Evolutionary conservation across 139 green algal species (phyloP).

Genomic region (Chlorokybus atmophyticus): DNA sequence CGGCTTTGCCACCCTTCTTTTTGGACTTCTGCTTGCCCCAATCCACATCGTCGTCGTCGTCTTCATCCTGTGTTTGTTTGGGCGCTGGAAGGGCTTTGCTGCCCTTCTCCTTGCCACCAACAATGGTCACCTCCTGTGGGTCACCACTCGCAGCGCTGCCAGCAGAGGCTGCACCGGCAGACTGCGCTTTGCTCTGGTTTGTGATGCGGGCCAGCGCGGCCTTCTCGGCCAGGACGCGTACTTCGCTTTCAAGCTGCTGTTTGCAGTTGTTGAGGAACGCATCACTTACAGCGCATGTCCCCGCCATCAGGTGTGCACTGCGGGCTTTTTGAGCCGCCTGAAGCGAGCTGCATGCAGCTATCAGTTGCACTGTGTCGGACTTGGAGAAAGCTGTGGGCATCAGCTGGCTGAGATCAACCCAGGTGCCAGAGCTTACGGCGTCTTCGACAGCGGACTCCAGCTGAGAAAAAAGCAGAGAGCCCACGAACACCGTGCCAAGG

Average conservation of each 20-base stretch:
- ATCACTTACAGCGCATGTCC: neutral
- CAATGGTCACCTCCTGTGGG: neutral
- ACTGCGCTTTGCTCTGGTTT: too few species aligned
- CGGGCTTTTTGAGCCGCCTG: neutral
- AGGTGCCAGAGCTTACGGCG: slow-evolving; percentile 10
- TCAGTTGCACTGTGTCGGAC: neutral
- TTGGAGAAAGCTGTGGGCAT: neutral
- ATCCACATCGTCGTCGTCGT: neutral
- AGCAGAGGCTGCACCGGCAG: neutral
- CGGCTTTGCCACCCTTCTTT: neutral
- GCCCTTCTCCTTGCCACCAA: neutral
- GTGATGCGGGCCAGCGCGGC: too few species aligned
- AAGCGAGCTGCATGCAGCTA: neutral
- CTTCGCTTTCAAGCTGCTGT: neutral
- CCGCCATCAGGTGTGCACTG: too few species aligned
- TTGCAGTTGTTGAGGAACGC: neutral
- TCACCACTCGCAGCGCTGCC: neutral
- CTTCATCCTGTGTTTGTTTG: neutral
- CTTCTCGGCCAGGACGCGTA: too few species aligned
- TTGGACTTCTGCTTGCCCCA: neutral
- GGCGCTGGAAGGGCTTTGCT: neutral
- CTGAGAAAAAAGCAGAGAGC: slow-evolving; percentile 36
- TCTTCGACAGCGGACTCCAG: slow-evolving; percentile 49
- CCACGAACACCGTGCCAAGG: slow-evolving; percentile 48
- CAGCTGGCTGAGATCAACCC: neutral